Percentiles rank a stretch among this genome's conserved stretches.
phyloP scores from a whole-genome alignment of 2,329 filamentous ascomycete species.

The Fusarium sp. region DNA sequence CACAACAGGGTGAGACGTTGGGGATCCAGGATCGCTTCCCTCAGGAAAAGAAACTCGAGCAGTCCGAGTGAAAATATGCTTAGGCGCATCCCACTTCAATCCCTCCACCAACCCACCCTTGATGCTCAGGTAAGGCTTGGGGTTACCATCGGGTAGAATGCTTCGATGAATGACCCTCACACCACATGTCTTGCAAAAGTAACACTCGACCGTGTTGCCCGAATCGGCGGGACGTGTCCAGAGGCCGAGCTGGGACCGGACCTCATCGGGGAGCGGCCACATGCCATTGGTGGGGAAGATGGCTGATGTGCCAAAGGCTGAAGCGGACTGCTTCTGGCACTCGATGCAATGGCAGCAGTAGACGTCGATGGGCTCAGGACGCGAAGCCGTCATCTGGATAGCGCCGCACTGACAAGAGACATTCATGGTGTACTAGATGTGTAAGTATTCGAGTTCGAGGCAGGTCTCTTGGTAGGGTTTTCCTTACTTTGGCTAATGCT shows the following conservation, averaged over 20 bases:
- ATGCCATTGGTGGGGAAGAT: constrained; percentile 55
- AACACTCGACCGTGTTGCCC: constrained; percentile 58
- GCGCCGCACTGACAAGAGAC: constrained; percentile 55
- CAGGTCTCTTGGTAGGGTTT: not conserved
- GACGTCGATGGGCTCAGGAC: constrained; percentile 49
- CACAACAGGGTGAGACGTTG: constrained; percentile 6
- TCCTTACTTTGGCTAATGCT: not conserved
- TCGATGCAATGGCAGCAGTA: constrained; percentile 61
- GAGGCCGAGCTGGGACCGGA: constrained; percentile 48
- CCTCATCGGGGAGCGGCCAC: constrained; percentile 53
- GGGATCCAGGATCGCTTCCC: constrained; percentile 44
- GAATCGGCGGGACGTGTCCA: constrained; percentile 55
- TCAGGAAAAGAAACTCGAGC: constrained; percentile 59
- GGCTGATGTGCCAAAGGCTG: constrained; percentile 60
- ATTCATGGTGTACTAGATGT: constrained; percentile 27
- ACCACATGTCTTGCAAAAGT: constrained; percentile 57
- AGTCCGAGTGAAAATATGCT: constrained; percentile 59
- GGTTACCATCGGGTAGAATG: constrained; percentile 52
- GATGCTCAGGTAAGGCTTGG: constrained; percentile 54
- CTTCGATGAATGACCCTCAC: constrained; percentile 61
- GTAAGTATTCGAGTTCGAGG: not conserved
- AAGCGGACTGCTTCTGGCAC: constrained; percentile 58
- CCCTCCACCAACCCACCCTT: constrained; percentile 61
- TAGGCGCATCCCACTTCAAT: constrained; percentile 53
- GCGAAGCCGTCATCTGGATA: constrained; percentile 52